Evolutionary conservation across 768 basidiomycete species (phyloP).

Genomic region (Serendipita sp.): DNA sequence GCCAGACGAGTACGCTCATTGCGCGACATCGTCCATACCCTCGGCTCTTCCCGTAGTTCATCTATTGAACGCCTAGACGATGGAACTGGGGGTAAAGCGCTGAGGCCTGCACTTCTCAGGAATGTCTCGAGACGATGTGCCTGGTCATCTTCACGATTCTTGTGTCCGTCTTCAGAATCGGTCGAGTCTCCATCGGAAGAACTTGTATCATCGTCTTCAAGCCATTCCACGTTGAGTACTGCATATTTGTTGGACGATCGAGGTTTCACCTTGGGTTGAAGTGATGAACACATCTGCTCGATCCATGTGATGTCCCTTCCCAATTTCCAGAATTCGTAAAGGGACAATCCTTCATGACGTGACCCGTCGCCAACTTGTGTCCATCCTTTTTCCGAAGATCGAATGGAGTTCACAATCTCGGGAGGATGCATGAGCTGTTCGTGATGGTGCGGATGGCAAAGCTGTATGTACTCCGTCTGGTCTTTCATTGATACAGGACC

Average conservation of each 20-base stretch:
- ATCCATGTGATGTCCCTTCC: too few relatives aligned
- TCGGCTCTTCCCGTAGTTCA: conserved; percentile 20
- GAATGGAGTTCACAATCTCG: conserved; percentile 23
- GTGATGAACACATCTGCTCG: too few relatives aligned
- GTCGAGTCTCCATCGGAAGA: not conserved
- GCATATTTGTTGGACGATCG: not conserved
- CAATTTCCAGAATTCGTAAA: too few relatives aligned
- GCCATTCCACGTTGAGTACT: not conserved
- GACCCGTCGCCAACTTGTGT: not conserved
- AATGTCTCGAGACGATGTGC: not conserved
- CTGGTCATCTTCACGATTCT: not conserved
- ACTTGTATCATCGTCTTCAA: not conserved
- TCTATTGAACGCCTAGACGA: conserved; percentile 22
- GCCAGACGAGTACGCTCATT: conserved; percentile 33
- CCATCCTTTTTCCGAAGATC: not conserved
- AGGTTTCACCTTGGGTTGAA: too few relatives aligned
- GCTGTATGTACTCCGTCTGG: conserved; percentile 28
- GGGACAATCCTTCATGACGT: too few relatives aligned
- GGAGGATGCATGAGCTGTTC: conserved; percentile 31
- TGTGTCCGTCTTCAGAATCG: not conserved
- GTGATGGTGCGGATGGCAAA: conserved; percentile 34
- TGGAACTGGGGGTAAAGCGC: conserved; percentile 26
- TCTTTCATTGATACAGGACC: conserved; percentile 23
- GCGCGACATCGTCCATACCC: conserved; percentile 41
- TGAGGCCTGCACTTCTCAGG: conserved; percentile 13